Evolutionary conservation across 306 rosid genomes (phyloP), one percentile per base, ranked within the genome.

Genomic region (Cotoneaster glaucophyllus): DNA sequence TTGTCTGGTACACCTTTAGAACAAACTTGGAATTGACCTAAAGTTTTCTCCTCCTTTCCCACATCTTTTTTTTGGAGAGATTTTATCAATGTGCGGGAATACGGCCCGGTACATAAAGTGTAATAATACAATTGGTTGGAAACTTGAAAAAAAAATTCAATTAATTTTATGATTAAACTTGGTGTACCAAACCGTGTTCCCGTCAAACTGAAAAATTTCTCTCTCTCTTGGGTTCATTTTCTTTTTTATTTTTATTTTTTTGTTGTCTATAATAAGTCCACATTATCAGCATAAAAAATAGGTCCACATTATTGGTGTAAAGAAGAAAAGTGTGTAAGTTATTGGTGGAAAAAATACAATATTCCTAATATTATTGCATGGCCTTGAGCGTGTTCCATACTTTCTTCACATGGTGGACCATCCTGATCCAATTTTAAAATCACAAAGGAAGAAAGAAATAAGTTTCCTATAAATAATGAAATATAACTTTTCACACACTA

Each of bases 1-100:
- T 64, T 74, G 83, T 80, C 76, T 76, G 65, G 18, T 32, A 22
- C 15, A 32, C 26, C 61, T 44, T 44, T 28, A 25, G 57, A 73
- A 29, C 63, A 66, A 29, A 67, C 69, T 66, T 57, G 78, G 65
- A 57, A 26, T 37, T 4, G 34, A 63, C 67, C 39, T 26, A 63
- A 15, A 24, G 31, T 29, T 29, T 14, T 29, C 64, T 50, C 5
- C 17, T 34, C 50, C 65, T 54, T 18, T 8, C 37, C 53, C n/a
- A 56, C 34, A 17, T 39, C 41, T 25, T 21, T 73, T 73, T 25
- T 54, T 5, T 37, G 41, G 41, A 37, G 41, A 37, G 41, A 37
- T 37, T 32, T 37, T 37, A 37, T 37, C 2, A 37, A 2, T 1
- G 2, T 37, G 9, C 2, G 9, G 41, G 2, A 37, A 1, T 2